Conservation (phyloP, 2,329 filamentous ascomycete species). For the Xylariaceae sp. region DNA sequence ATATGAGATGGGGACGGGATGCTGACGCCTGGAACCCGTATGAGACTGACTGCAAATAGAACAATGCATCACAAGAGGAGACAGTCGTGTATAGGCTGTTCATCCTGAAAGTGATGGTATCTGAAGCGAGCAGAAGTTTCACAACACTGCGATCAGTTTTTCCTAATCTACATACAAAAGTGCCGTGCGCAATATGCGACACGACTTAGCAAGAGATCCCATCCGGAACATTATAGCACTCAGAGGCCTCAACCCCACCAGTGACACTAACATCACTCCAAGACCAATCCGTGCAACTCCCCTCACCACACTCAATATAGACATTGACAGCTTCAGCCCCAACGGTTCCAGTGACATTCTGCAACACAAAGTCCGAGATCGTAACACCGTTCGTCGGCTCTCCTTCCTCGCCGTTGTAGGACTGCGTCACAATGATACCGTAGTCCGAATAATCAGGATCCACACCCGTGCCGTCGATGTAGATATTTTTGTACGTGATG, state of each 20-base stretch:
- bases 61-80: too few relatives aligned
- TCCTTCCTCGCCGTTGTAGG: constrained; percentile 44
- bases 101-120: too few relatives aligned
- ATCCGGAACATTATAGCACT: constrained; percentile 49
- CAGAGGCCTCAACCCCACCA: constrained; percentile 47
- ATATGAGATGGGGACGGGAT: too few relatives aligned
- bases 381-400: constrained; percentile 44
- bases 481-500: constrained; percentile 50
- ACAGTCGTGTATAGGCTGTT: too few relatives aligned
- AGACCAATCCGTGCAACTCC: constrained; percentile 34
- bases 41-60: too few relatives aligned
- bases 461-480: constrained; percentile 21
- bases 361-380: constrained; percentile 41
- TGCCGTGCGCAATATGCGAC: neutral
- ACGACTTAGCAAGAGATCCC: constrained; percentile 20
- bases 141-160: too few relatives aligned
- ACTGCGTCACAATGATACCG: constrained; percentile 56
- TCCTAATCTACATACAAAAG: too few relatives aligned
- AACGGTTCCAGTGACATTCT: constrained; percentile 38
- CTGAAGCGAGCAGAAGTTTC: too few relatives aligned
- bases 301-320: constrained; percentile 37
- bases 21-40: too few relatives aligned
- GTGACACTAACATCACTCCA: constrained; percentile 34
- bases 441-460: constrained; percentile 33
- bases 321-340: constrained; percentile 27